Conservation (phyloP, 2,329 filamentous ascomycete species). For the Colletotrichum theobromicola region DNA sequence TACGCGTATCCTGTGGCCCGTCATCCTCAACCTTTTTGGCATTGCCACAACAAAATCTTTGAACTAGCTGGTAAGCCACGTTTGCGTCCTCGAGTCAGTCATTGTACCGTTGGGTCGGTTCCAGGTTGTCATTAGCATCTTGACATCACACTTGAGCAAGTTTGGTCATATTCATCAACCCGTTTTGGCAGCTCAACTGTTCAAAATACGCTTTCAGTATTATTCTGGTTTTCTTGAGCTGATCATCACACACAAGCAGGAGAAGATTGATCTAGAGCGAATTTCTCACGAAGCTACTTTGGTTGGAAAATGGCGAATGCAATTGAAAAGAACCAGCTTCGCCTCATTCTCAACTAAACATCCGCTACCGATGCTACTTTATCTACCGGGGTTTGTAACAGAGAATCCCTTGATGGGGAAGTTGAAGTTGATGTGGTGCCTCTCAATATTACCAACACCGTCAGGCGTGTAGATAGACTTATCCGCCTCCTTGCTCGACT, state of each 20-base stretch:
- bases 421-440: conserved; percentile 16
- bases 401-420: conserved; percentile 20
- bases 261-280: not conserved
- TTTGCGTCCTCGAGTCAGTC: not conserved
- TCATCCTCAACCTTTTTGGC: not conserved
- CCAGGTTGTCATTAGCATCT: not conserved
- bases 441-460: not conserved
- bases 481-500: conserved; percentile 10
- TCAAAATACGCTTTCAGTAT: too few species aligned
- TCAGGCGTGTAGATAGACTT: not conserved
- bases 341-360: not conserved
- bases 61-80: not conserved
- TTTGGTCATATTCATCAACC: not conserved
- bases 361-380: not conserved
- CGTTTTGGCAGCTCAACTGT: too few species aligned
- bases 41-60: rapidly evolving
- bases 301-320: not conserved
- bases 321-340: not conserved
- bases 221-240: too few species aligned
- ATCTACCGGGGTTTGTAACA: conserved; percentile 16
- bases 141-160: not conserved
- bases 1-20: not conserved
- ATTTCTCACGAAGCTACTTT: rapidly evolving
- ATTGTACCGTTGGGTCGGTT: not conserved
- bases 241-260: rapidly evolving